A percentile compares a stretch with the other conserved stretches of the same genome.
These are phyloP conservation scores for Przewalskia tangutica DNA, from an alignment of 257 asterid species.

Conservation along the genomic window DNA sequence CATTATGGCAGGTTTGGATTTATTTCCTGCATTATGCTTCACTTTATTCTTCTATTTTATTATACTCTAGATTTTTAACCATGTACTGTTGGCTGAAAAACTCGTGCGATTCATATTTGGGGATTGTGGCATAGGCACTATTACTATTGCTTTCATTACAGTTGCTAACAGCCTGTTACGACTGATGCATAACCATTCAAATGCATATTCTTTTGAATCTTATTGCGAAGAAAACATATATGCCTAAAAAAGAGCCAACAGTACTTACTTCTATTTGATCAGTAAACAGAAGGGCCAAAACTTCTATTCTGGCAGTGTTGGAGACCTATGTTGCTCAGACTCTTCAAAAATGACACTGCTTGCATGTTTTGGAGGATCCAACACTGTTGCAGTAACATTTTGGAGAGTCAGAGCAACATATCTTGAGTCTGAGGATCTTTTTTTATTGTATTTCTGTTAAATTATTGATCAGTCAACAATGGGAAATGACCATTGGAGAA, in stretches of 20 bases:
- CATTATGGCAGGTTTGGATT: slow-evolving; percentile 43
- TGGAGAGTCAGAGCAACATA: not conserved
- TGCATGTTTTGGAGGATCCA: too few relatives aligned
- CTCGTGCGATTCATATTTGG: not conserved
- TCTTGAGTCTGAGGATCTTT: not conserved
- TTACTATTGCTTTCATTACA: not conserved
- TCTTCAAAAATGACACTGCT: too few relatives aligned
- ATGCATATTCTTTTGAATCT: not conserved
- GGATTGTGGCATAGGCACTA: not conserved
- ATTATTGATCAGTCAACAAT: too few relatives aligned
- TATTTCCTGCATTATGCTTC: not conserved
- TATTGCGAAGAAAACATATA: not conserved
- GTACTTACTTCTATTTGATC: not conserved
- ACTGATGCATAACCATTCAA: not conserved
- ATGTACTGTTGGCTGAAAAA: not conserved
- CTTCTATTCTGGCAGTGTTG: not conserved
- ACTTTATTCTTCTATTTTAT: not conserved
- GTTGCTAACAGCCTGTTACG: not conserved
- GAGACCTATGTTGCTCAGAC: too few relatives aligned
- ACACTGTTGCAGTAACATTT: too few relatives aligned
- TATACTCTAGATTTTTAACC: not conserved
- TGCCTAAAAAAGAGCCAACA: not conserved
- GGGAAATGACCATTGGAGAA: too few relatives aligned
- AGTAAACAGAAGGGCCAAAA: not conserved
- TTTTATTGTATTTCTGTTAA: too few relatives aligned